Evolutionary conservation across 306 rosid species (phyloP).

Genomic region (Medicago arabica): DNA sequence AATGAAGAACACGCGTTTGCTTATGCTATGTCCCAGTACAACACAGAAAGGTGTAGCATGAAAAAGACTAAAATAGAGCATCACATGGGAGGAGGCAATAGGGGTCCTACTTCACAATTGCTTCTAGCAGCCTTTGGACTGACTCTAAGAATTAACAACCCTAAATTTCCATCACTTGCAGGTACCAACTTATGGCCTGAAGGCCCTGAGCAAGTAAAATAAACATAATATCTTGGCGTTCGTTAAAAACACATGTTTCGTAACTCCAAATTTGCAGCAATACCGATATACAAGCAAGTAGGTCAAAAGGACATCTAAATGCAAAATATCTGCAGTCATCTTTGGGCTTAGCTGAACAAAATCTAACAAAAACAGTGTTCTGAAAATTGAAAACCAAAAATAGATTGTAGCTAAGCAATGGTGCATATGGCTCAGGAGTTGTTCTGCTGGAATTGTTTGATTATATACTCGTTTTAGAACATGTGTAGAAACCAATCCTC

Average conservation of each 20-base stretch:
- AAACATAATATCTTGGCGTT: not conserved
- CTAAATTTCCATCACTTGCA: not conserved
- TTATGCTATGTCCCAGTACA: not conserved
- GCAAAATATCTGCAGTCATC: slow-evolving; percentile 16
- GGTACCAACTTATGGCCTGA: not conserved
- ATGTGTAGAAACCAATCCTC: not conserved
- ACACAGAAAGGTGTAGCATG: not conserved
- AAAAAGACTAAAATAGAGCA: not conserved
- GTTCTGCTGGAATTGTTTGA: not conserved
- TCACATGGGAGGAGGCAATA: not conserved
- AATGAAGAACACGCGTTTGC: not conserved
- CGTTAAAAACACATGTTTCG: not conserved
- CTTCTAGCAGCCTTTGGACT: slow-evolving; percentile 20
- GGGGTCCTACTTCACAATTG: slow-evolving; percentile 22
- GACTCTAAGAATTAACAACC: slow-evolving; percentile 3
- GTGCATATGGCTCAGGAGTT: not conserved
- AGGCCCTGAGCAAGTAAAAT: not conserved
- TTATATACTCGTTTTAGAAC: not conserved
- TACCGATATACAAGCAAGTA: not conserved
- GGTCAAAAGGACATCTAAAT: not conserved
- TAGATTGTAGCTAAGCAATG: not conserved
- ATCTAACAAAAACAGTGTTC: not conserved
- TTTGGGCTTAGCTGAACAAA: slow-evolving; percentile 28
- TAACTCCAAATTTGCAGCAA: not conserved
- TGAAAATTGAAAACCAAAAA: not conserved